Percentiles rank a stretch among this genome's conserved stretches.
phyloP scores from a whole-genome alignment of 164 flowering plant genomes.

The Annona cherimola region DNA sequence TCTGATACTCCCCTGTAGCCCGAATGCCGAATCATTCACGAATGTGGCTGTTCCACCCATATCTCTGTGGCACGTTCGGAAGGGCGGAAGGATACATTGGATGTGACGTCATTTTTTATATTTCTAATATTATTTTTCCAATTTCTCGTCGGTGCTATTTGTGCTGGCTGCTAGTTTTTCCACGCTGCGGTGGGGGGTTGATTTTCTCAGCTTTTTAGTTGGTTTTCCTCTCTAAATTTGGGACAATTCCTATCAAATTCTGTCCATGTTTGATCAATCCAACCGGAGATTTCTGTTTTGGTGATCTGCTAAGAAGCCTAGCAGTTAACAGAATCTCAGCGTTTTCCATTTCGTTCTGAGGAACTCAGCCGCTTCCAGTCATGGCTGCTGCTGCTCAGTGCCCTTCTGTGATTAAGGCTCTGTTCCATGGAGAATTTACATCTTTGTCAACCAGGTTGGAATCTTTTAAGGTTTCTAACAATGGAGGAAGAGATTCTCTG shows the following conservation, averaged over 20 bases:
- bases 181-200: too few relatives aligned
- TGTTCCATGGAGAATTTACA: slow-evolving; percentile 21
- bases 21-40: too few relatives aligned
- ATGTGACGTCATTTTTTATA: too few relatives aligned
- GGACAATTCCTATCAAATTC: background rate
- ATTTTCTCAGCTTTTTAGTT: background rate
- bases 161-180: too few relatives aligned
- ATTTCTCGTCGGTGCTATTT: too few relatives aligned
- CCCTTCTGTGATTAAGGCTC: slow-evolving; percentile 33
- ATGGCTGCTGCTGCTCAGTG: slow-evolving; percentile 49
- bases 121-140: too few relatives aligned
- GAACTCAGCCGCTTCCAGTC: slow-evolving; percentile 3
- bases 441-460: slow-evolving; percentile 21
- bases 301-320: background rate
- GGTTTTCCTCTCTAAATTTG: background rate
- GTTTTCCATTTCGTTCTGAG: background rate
- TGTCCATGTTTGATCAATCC: background rate
- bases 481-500: slow-evolving; percentile 22
- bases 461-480: slow-evolving; percentile 21
- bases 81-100: too few relatives aligned
- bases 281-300: background rate
- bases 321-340: slow-evolving; percentile 18
- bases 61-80: too few relatives aligned
- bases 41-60: too few relatives aligned
- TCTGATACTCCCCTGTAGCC: too few relatives aligned